Conservation (phyloP, 2,329 filamentous ascomycete species). For the Rutstroemia sp. region DNA sequence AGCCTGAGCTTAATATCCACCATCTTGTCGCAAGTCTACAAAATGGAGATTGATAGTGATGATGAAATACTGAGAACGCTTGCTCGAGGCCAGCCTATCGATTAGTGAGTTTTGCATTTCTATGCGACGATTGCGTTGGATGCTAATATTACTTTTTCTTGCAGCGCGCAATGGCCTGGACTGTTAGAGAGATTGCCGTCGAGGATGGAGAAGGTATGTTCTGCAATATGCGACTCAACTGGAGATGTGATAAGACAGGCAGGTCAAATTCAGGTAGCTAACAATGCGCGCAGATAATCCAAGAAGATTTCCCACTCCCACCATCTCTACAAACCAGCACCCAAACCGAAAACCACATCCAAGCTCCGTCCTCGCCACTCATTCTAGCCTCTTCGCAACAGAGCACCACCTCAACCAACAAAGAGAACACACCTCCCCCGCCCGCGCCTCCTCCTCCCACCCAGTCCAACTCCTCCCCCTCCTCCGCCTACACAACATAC, state of each 20-base stretch:
- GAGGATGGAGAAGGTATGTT: conserved; percentile 30
- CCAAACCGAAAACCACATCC: conserved; percentile 42
- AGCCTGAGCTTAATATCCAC: background rate
- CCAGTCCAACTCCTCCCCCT: too few relatives aligned
- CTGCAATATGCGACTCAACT: background rate
- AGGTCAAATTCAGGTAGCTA: background rate
- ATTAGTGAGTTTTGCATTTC: conserved; percentile 40
- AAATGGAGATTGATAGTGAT: conserved; percentile 50
- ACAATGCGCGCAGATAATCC: conserved; percentile 53
- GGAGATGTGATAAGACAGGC: background rate
- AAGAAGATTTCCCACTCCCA: conserved; percentile 64
- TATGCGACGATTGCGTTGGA: background rate
- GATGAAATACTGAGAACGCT: conserved; percentile 35
- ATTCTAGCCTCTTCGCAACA: conserved; percentile 32
- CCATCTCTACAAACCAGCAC: conserved; percentile 33
- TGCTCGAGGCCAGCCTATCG: conserved; percentile 45
- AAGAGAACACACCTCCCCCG: conserved; percentile 56
- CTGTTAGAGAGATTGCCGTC: conserved; percentile 32
- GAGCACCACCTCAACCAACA: conserved; percentile 49
- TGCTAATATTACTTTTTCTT: background rate
- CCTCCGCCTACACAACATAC: conserved; percentile 34
- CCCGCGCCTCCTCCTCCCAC: conserved; percentile 22
- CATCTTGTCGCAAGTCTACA: conserved; percentile 24
- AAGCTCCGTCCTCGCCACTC: conserved; percentile 45
- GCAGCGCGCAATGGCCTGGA: conserved; percentile 28